Evolutionary conservation across 805 yeast genomes (phyloP), one percentile per base, ranked within the genome.

Genomic region (Wickerhamiella cacticola): DNA sequence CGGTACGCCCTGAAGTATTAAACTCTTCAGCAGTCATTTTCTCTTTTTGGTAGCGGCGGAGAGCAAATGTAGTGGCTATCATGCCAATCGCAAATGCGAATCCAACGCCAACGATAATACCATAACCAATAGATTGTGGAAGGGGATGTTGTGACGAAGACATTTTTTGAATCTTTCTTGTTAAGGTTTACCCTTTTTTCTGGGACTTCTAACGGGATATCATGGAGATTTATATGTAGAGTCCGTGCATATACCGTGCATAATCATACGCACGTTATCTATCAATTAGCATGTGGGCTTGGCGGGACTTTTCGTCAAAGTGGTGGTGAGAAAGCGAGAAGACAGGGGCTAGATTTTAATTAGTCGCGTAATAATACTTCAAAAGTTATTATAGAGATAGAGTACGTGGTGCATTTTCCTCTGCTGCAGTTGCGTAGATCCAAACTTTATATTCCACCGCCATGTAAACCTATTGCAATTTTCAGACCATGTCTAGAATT

Each of bases 11-110:
- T 29, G 96, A 95, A 4, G 96, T 87, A 2, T 94, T 77, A 56
- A 88, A 88, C 61, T 87, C 95, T 66, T 88, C 96, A 3, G 96
- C 87, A 5, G 95, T 85, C 64, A 86, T 80, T 48, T 82, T 73
- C 64, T 88, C 96, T 56, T 76, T 75, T 60, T 85, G 88, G 63
- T 87, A 88, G 41, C 95, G 71, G 55, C 76, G 75, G 39, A 86
- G 69, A 50, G 82, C 70, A 43, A 68, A 72, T 0, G 95, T 85
- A 47, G 82, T 79, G 39, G 73, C 59, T 58, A 86, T 76, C 95
- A 87, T 87, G 49, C 85, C 88, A 2, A 72, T 56, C 12, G 87
- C 79, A 43, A 65, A 65, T 10, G 62, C 64, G 6, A 71, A 63
- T n/a, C 96, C 95, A n/a, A 87, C 71, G 18, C 95, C 96, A 16